Conservation (phyloP, 331 rosid species). For the Telfairia occidentalis region DNA sequence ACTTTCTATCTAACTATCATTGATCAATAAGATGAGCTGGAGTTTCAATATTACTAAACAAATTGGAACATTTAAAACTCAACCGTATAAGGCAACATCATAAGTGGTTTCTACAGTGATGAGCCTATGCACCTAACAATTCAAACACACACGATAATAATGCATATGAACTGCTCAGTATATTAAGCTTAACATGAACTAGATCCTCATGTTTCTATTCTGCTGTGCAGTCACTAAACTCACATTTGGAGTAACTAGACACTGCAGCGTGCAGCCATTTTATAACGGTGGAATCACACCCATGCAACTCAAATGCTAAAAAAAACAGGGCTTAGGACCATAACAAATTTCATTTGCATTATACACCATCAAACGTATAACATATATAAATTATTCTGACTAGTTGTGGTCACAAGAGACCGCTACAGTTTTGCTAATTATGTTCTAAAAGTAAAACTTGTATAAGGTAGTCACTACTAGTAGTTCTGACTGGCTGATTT, state of each 20-base stretch:
- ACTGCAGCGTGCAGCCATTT: background rate
- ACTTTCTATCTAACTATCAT: no score
- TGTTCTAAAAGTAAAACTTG: background rate
- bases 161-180: background rate
- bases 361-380: background rate
- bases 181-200: background rate
- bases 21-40: background rate
- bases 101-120: background rate
- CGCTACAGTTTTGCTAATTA: background rate
- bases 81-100: background rate
- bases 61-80: background rate
- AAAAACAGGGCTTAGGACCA: background rate
- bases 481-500: background rate
- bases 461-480: background rate
- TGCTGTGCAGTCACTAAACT: background rate
- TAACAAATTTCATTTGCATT: background rate
- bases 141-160: background rate
- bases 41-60: background rate
- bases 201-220: background rate
- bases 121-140: background rate
- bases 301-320: background rate
- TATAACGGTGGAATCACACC: background rate
- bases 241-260: background rate
- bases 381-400: background rate
- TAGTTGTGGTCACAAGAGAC: background rate